Evolutionary conservation across 1,284 basidiomycete species (phyloP).

Genomic region (Sporisorium reilianum): DNA sequence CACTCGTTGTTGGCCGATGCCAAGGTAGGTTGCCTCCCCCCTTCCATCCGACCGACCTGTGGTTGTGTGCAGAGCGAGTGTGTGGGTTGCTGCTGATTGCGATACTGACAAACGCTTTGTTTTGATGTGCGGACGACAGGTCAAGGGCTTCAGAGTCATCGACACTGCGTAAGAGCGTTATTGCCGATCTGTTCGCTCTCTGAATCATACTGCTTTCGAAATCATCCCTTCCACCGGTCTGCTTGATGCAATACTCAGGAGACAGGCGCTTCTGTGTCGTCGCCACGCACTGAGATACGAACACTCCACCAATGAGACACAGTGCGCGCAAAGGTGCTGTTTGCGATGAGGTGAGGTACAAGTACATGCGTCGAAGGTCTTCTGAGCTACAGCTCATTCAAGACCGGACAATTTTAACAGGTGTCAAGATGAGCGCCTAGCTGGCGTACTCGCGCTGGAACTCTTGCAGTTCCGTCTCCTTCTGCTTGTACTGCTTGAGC

Average conservation of each 20-base stretch:
- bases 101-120: neutral
- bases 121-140: slow-evolving; percentile 17
- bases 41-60: too few relatives aligned
- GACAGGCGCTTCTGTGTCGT: neutral
- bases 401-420: neutral
- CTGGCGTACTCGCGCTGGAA: slow-evolving; percentile 53
- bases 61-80: too few relatives aligned
- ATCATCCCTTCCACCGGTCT: neutral
- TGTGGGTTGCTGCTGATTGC: neutral
- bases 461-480: slow-evolving; percentile 59
- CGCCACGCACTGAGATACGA: neutral
- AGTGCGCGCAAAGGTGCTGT: neutral
- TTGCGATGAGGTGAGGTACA: slow-evolving; percentile 13
- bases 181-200: neutral
- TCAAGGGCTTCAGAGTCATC: slow-evolving; percentile 58
- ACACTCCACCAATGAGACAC: neutral
- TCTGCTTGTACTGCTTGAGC: slow-evolving; percentile 67
- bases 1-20: slow-evolving; percentile 83
- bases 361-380: slow-evolving; percentile 12
- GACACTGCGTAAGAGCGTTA: slow-evolving; percentile 40
- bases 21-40: slow-evolving; percentile 76
- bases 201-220: neutral
- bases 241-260: neutral
- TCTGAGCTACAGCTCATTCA: neutral
- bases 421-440: slow-evolving; percentile 4